A percentile compares a stretch with the other conserved stretches of the same genome.
These are phyloP conservation scores for Penicillium sp. DNA, from an alignment of 2,329 filamentous ascomycete species.

Conservation along the genomic window DNA sequence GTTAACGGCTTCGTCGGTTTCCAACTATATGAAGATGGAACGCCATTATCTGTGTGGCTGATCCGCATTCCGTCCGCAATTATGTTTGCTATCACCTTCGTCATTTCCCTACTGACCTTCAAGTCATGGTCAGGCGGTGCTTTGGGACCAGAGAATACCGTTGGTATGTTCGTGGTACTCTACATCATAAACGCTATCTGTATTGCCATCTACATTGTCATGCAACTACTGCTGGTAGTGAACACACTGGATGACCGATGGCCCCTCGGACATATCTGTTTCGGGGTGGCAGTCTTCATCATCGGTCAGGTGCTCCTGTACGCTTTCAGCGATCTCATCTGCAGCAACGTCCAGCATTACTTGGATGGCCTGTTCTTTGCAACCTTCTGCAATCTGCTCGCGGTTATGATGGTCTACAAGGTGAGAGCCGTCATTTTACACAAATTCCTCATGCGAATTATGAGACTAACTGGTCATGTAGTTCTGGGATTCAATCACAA, in stretches of 20 bases:
- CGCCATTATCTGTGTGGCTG: constrained; percentile 89
- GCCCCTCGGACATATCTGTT: constrained; percentile 88
- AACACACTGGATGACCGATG: constrained; percentile 93
- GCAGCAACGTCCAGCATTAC: constrained; percentile 82
- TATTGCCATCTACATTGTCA: constrained; percentile 77
- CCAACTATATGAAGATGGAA: constrained; percentile 96
- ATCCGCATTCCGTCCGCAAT: constrained; percentile 72
- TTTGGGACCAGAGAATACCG: constrained; percentile 77
- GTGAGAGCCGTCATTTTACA: constrained; percentile 44
- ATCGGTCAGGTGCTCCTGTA: constrained; percentile 91
- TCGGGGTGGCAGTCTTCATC: constrained; percentile 88
- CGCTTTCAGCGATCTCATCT: constrained; percentile 82
- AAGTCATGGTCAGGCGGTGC: constrained; percentile 88
- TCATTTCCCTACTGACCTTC: constrained; percentile 88
- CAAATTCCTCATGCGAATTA: neutral
- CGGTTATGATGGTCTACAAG: constrained; percentile 99
- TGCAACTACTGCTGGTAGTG: constrained; percentile 84
- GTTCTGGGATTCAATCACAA: constrained; percentile 99
- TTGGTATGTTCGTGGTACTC: constrained; percentile 85
- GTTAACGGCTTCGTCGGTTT: constrained; percentile 99
- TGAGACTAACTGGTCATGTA: constrained; percentile 43
- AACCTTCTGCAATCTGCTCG: constrained; percentile 87
- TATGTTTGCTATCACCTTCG: constrained; percentile 84
- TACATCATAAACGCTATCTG: constrained; percentile 89
- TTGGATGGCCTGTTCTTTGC: constrained; percentile 93